A percentile compares a stretch with the other conserved stretches of the same genome.
phyloP scores from a whole-genome alignment of 257 asterid species.

The Lycium ferocissimum region DNA sequence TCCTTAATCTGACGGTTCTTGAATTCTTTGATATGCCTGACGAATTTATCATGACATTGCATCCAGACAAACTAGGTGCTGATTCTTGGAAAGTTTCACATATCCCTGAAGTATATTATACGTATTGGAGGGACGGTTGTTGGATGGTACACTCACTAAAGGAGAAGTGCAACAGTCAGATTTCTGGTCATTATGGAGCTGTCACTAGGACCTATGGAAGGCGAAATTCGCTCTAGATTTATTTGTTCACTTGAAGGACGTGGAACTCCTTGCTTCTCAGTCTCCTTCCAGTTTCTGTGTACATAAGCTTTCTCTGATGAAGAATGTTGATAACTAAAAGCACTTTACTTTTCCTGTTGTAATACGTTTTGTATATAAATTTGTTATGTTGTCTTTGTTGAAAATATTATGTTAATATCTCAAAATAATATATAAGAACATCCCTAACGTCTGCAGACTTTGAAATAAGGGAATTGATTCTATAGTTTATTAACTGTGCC shows the following conservation, averaged over 20 bases:
- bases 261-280: not conserved
- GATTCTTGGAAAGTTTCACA: constrained; percentile 16
- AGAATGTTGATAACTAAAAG: not conserved
- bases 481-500: no score
- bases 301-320: not conserved
- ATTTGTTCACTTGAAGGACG: not conserved
- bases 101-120: not conserved
- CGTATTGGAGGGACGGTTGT: constrained; percentile 7
- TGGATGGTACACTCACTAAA: not conserved
- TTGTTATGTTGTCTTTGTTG: not conserved
- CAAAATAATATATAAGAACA: no score
- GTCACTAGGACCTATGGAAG: constrained; percentile 9
- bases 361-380: not conserved
- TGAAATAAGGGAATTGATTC: no score
- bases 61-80: not conserved
- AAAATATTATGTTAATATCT: no score
- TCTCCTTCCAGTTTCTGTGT: not conserved
- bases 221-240: not conserved
- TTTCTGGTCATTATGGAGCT: not conserved
- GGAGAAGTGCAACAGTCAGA: not conserved
- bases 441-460: no score
- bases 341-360: no score
- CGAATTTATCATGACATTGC: constrained; percentile 16
- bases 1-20: constrained; percentile 29
- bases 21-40: constrained; percentile 36